Evolutionary conservation across 2,329 filamentous ascomycete species (phyloP).

Genomic region (Penicillium paneum): DNA sequence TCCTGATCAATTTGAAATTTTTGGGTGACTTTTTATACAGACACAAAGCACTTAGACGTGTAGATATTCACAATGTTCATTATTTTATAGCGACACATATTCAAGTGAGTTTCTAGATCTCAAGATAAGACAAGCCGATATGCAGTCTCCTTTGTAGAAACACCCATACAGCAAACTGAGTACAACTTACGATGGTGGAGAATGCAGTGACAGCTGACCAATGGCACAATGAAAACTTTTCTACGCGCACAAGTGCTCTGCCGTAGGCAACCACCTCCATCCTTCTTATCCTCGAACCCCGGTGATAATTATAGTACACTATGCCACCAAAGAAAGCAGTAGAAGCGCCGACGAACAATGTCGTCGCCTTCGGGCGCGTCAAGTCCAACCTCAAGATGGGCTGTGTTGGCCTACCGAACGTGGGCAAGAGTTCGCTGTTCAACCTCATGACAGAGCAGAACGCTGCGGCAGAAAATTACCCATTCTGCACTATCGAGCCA

Average conservation of each 20-base stretch:
- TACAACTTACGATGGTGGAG: no score
- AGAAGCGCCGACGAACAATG: slow-evolving; percentile 3
- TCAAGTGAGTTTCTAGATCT: no score
- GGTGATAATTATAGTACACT: background rate
- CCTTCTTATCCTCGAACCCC: background rate
- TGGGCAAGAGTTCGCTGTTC: slow-evolving; percentile 5
- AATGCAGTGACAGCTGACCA: background rate
- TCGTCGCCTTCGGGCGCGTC: slow-evolving; percentile 7
- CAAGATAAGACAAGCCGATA: no score
- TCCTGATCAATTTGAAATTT: no score
- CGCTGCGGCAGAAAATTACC: slow-evolving; percentile 5
- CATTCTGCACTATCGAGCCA: slow-evolving; percentile 7
- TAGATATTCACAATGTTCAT: no score
- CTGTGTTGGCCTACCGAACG: slow-evolving; percentile 3
- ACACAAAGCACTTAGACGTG: no score
- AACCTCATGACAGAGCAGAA: slow-evolving; percentile 7
- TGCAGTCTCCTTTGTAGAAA: no score
- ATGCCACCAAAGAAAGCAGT: slow-evolving; percentile 1
- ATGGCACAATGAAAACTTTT: background rate
- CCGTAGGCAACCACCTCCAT: background rate
- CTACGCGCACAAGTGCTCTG: background rate
- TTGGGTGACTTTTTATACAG: no score
- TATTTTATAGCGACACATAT: no score
- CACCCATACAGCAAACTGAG: no score
- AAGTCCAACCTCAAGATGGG: slow-evolving; percentile 7